Evolutionary conservation across 2,329 filamentous ascomycete species (phyloP).

Genomic region (Microthyrium microscopicum): DNA sequence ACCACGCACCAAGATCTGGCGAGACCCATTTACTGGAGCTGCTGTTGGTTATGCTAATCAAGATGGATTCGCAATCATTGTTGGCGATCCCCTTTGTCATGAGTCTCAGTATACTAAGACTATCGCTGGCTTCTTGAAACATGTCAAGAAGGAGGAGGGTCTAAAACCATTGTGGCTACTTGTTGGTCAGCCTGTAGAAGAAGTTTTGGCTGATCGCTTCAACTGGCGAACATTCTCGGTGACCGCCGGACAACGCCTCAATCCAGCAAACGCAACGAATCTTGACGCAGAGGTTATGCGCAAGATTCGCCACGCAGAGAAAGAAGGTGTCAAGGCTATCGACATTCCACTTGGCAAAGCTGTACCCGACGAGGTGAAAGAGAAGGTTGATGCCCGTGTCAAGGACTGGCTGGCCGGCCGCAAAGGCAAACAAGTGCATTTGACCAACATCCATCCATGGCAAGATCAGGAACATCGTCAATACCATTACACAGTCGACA

Average conservation of each 20-base stretch:
- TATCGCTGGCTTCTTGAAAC: conserved; percentile 57
- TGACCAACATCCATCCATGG: conserved; percentile 84
- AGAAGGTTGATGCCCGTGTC: conserved; percentile 56
- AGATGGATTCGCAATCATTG: conserved; percentile 64
- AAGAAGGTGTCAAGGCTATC: conserved; percentile 66
- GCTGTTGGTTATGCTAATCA: conserved; percentile 70
- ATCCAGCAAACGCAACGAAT: conserved; percentile 51
- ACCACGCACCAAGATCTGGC: conserved; percentile 75
- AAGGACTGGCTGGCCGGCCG: conserved; percentile 64
- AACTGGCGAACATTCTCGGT: conserved; percentile 83
- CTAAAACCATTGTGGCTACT: conserved; percentile 82
- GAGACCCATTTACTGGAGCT: conserved; percentile 61
- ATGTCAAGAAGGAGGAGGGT: conserved; percentile 51
- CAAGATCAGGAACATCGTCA: conserved; percentile 66
- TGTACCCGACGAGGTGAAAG: conserved; percentile 47
- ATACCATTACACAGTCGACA: conserved; percentile 66
- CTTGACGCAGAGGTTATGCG: conserved; percentile 50
- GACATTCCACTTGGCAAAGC: conserved; percentile 51
- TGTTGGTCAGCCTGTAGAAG: conserved; percentile 61
- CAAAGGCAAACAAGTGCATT: conserved; percentile 73
- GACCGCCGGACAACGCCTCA: conserved; percentile 74
- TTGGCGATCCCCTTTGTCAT: conserved; percentile 79
- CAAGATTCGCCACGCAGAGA: conserved; percentile 67
- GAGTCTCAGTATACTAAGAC: conserved; percentile 57
- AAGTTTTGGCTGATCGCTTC: conserved; percentile 61